A percentile compares a stretch with the other conserved stretches of the same genome.
Evolutionary conservation across 2,329 filamentous ascomycete species (phyloP).

Genomic region (Cadophora malorum): DNA sequence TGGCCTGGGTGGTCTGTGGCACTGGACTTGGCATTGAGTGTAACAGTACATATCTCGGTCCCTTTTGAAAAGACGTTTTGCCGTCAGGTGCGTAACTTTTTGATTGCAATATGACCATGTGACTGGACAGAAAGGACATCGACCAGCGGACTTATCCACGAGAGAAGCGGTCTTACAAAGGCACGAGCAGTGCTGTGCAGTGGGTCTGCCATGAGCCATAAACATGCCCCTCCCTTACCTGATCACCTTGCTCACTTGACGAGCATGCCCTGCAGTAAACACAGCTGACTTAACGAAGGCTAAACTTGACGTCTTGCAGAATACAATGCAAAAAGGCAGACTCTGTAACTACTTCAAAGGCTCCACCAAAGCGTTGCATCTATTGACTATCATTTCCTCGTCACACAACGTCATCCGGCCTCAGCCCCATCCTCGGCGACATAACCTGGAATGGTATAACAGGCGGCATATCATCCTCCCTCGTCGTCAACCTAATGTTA

Average conservation of each 20-base stretch:
- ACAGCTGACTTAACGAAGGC: too few species aligned
- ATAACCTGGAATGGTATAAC: neutral
- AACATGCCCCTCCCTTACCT: too few species aligned
- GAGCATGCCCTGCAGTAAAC: too few species aligned
- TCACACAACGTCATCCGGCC: conserved; percentile 6
- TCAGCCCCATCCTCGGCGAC: conserved; percentile 12
- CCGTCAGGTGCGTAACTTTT: neutral
- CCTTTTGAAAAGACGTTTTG: neutral
- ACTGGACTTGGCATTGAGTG: neutral
- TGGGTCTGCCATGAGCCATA: too few species aligned
- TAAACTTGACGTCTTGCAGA: too few species aligned
- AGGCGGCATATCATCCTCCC: neutral
- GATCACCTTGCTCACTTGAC: too few species aligned
- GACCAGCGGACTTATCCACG: too few species aligned
- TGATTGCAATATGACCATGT: neutral
- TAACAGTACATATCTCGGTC: conserved; percentile 4
- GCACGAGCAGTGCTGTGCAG: too few species aligned
- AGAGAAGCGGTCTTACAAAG: too few species aligned
- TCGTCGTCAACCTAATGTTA: neutral
- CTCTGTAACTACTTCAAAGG: too few species aligned
- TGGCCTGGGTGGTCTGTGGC: neutral
- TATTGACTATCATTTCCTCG: neutral
- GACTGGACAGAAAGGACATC: too few species aligned
- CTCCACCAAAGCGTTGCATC: neutral
- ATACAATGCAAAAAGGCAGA: too few species aligned